These are phyloP conservation scores for Yamadazyma aaseri DNA, from an alignment of 1,139 yeast genomes.

Conservation along the genomic window DNA sequence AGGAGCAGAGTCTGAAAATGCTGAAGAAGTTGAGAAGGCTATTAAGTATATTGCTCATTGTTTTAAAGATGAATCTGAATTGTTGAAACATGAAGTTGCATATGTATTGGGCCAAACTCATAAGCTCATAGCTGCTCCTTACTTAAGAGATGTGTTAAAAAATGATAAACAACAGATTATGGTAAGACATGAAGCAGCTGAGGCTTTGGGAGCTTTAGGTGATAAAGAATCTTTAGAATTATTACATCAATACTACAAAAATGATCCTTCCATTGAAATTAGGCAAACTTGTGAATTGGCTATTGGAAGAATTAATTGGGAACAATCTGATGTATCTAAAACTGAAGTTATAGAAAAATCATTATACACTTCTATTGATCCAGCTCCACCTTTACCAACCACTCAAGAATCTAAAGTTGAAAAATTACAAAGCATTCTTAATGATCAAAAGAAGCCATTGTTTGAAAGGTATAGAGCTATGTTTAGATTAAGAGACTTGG, in stretches of 20 bases:
- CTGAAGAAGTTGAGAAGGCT: slow-evolving; percentile 56
- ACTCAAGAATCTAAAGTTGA: slow-evolving; percentile 57
- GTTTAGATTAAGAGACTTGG: slow-evolving; percentile 96
- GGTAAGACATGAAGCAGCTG: slow-evolving; percentile 99
- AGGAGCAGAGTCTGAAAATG: slow-evolving; percentile 62
- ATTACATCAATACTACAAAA: slow-evolving; percentile 58
- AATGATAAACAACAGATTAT: slow-evolving; percentile 76
- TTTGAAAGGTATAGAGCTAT: slow-evolving; percentile 97
- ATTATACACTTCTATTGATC: slow-evolving; percentile 85
- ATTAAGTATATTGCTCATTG: slow-evolving; percentile 81
- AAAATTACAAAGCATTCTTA: slow-evolving; percentile 65
- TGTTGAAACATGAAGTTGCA: slow-evolving; percentile 96
- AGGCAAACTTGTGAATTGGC: slow-evolving; percentile 98
- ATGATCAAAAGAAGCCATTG: slow-evolving; percentile 73
- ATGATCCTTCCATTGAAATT: slow-evolving; percentile 84
- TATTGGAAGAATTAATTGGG: slow-evolving; percentile 92
- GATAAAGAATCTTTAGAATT: slow-evolving; percentile 72
- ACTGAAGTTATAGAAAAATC: slow-evolving; percentile 73
- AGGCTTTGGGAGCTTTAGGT: slow-evolving; percentile 95
- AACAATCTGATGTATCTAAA: slow-evolving; percentile 61
- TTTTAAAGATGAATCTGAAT: slow-evolving; percentile 81
- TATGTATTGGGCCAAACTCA: slow-evolving; percentile 97
- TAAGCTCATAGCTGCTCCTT: slow-evolving; percentile 73
- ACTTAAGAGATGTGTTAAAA: slow-evolving; percentile 68
- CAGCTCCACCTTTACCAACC: slow-evolving; percentile 92